Evolutionary conservation across 768 basidiomycete species (phyloP), one percentile per base, ranked within the genome.

Genomic region (Mycena pura): DNA sequence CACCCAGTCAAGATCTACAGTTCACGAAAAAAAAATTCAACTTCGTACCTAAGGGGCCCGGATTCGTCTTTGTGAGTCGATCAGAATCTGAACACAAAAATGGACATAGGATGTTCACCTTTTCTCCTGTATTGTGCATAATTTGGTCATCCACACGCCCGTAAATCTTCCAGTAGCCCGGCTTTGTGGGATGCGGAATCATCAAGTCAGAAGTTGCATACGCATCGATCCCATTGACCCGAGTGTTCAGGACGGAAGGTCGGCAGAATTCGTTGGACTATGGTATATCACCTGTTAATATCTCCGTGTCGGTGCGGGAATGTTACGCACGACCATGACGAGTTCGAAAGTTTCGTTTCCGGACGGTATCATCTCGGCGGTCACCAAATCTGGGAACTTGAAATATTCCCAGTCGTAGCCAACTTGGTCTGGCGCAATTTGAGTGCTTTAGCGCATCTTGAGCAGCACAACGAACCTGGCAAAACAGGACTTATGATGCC

Each of bases 161-260:
- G 34, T 63, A 66, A 39, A 84, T 66, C 50, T 65, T 76, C 74
- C 73, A 86, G 15, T 75, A 39, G 1, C 77, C 72, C 6, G 76
- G 57, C 27, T 74, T 77, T 0, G 74, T 76, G 0, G 84, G 80
- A 64, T 85, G 84, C 25, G 77, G 74, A 1, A 74, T 57, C 15
- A 85, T 69, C 2, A 84, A 41, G 65, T 84, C 84, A 0, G 72
- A 68, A 1, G 81, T 82, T 2, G 79, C 72, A 44, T 81, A 83
- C 11, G 76, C 80, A 21, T 72, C 69, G 17, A 66, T 63, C 3
- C 80, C 83, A 1, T 76, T 65, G 2, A 78, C 48, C 45, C 72
- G 63, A 10, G 71, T 48, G 62, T 84, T 84, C 43, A 74, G 58
- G 1, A 72, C 68, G n/a, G 56, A 24, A 4, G 70, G 72, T 14